Evolutionary conservation across 176 grass and related monocot genomes (phyloP), one percentile per base, ranked within the genome.

Genomic region (Ensete ventricosum): DNA sequence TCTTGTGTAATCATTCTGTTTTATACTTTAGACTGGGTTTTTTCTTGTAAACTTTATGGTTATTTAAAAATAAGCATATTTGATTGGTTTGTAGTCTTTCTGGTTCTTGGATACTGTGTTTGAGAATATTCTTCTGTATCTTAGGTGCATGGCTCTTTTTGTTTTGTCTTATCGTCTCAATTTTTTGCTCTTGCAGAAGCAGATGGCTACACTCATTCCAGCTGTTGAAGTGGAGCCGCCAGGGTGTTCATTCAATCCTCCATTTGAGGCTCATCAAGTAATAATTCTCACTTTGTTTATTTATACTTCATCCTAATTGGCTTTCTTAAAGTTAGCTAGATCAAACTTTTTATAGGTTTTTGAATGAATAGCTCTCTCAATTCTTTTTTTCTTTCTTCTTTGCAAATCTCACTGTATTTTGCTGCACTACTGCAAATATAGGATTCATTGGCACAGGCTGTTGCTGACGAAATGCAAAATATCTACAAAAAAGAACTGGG

Each of bases 221-320:
- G 88, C 91, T 17, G 91, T 99, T 34, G 90, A 99, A 93, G 83
- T 94, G 65, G 90, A 99, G 73, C 76, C 90, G 19, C 73, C 66
- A 55, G 90, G 95, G 54, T 99, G 95, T 76, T 99, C 95, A 48
- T 94, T 99, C 74, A 99, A 99, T 79, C 95, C 90, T 69, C 84
- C 88, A 76, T 86, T 81, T 50, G 86, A 99, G 76, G 86, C 83
- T 69, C 95, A 99, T 87, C 90, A 99, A 63, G 92, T 96, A 81
- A 62, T 43, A 43, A 4, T 17, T 11, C 23, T 14, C 4, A 22
- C 59, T 8, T 21, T 21, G 9, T 62, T 50, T 48, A 14, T 26
- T 73, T 73, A 10, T 73, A 43, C 49, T 9, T 82, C 62, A 53
- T 71, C 53, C 49, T 50, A 68, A 65, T 50, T 25, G 14, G 71